Evolutionary conservation across 768 basidiomycete genomes (phyloP).

Genomic region (Lactarius vividus): DNA sequence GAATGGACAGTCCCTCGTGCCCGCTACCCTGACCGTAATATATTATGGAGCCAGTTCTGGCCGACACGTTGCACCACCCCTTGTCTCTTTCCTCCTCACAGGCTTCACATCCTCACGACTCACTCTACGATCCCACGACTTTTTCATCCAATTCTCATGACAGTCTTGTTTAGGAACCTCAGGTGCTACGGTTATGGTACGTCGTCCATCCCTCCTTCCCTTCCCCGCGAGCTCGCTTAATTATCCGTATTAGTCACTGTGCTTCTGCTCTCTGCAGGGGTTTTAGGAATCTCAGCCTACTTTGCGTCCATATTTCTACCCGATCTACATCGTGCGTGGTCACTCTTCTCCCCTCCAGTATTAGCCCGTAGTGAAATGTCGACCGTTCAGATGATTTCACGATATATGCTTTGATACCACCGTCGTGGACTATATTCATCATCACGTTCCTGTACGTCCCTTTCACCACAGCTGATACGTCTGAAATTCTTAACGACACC

Average conservation of each 20-base stretch:
- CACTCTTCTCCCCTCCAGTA: neutral
- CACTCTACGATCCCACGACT: conserved; percentile 11
- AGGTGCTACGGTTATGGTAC: conserved; percentile 19
- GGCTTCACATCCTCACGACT: neutral
- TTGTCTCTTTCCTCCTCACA: neutral
- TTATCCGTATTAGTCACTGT: conserved; percentile 11
- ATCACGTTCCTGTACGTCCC: conserved; percentile 22
- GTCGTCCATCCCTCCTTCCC: neutral
- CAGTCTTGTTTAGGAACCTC: conserved; percentile 21
- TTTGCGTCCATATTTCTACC: conserved; percentile 24
- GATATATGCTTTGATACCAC: conserved; percentile 25
- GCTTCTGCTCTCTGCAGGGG: conserved; percentile 5
- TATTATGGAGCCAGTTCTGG: neutral
- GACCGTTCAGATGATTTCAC: conserved; percentile 25
- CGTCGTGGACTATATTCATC: conserved; percentile 28
- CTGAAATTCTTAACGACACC: neutral
- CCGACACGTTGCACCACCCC: conserved; percentile 17
- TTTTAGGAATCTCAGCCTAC: conserved; percentile 9
- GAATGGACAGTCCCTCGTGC: no score
- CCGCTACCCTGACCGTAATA: neutral
- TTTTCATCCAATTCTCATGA: conserved; percentile 9
- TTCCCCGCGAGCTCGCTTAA: neutral
- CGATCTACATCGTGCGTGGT: conserved; percentile 20
- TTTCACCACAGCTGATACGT: neutral
- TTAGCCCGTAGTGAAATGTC: neutral